Percentiles rank a stretch among this genome's conserved stretches.
These are phyloP conservation scores for Claviceps pazoutovae DNA, from an alignment of 2,329 filamentous ascomycete species.

Conservation along the genomic window DNA sequence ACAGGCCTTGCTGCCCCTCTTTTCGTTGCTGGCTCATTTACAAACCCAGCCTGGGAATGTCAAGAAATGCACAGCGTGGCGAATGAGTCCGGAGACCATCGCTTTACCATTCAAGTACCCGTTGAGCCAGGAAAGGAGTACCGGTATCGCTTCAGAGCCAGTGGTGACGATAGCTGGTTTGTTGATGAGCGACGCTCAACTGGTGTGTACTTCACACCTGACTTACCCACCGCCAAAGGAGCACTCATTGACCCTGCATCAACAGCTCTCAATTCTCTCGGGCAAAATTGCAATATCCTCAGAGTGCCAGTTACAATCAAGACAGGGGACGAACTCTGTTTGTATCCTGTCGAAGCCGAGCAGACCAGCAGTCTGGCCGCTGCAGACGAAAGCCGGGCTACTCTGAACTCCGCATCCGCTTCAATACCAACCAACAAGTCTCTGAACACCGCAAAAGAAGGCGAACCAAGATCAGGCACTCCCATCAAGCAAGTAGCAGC, in stretches of 20 bases:
- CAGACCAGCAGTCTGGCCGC: background rate
- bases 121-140: slow-evolving; percentile 44
- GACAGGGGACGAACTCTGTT: background rate
- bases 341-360: slow-evolving; percentile 6
- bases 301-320: slow-evolving; percentile 9
- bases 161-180: slow-evolving; percentile 55
- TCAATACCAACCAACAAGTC: slow-evolving; percentile 10
- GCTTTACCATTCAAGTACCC: slow-evolving; percentile 43
- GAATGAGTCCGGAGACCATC: slow-evolving; percentile 36
- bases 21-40: slow-evolving; percentile 57
- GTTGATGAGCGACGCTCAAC: slow-evolving; percentile 46
- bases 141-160: slow-evolving; percentile 63
- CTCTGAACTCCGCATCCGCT: slow-evolving; percentile 1
- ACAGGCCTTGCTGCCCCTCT: slow-evolving; percentile 50
- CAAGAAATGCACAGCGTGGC: slow-evolving; percentile 48
- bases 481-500: slow-evolving; percentile 27
- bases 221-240: background rate
- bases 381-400: slow-evolving; percentile 1
- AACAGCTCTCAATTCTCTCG: slow-evolving; percentile 5
- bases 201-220: slow-evolving; percentile 26
- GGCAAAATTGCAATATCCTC: slow-evolving; percentile 9
- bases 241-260: background rate
- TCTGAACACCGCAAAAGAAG: slow-evolving; percentile 9
- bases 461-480: slow-evolving; percentile 18
- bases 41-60: slow-evolving; percentile 50